phyloP scores from a whole-genome alignment of 78 protist species.

The Protostelium mycophagum region DNA sequence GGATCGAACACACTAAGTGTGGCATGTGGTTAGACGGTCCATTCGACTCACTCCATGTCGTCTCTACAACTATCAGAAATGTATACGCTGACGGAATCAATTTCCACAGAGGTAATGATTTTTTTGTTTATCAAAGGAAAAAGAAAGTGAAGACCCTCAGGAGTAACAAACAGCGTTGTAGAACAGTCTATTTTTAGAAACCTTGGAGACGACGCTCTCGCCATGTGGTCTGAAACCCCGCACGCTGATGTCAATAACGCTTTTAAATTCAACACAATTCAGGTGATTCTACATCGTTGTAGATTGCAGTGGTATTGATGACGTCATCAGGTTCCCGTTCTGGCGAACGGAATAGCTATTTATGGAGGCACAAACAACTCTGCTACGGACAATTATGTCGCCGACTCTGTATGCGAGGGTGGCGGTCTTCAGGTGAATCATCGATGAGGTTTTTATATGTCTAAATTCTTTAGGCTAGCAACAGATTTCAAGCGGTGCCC shows the following conservation, averaged over 20 bases:
- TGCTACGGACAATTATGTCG: background rate
- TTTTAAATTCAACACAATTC: background rate
- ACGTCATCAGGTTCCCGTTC: no score
- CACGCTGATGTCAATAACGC: background rate
- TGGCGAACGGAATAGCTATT: background rate
- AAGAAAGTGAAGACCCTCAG: no score
- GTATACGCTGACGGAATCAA: background rate
- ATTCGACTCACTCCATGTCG: background rate
- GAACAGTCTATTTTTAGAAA: background rate
- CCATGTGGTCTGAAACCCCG: background rate
- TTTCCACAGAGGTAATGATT: no score
- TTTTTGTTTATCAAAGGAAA: no score
- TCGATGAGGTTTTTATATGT: no score
- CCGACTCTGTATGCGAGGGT: background rate
- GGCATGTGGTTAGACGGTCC: background rate
- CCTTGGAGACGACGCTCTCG: background rate
- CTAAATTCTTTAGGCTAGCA: no score
- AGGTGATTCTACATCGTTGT: no score
- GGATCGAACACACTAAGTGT: background rate
- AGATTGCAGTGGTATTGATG: no score
- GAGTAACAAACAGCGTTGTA: background rate
- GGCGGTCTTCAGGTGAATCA: background rate
- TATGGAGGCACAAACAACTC: background rate
- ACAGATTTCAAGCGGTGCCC: no score
- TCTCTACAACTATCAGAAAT: background rate